Evolutionary conservation across 192 early-diverging fungal species (phyloP).

Genomic region (Glomus cerebriforme): DNA sequence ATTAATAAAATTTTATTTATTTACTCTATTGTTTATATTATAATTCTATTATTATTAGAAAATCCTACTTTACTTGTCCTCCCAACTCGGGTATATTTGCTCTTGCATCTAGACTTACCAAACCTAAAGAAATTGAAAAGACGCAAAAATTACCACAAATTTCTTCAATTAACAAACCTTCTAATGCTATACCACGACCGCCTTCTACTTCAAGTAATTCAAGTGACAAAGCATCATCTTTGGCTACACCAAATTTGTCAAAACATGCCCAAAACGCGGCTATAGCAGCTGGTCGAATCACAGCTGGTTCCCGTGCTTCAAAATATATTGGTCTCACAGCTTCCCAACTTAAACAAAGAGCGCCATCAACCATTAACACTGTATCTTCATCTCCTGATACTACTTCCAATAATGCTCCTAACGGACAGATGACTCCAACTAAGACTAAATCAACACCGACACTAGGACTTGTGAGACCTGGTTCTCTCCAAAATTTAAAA

Average conservation of each 20-base stretch:
- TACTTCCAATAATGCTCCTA: not conserved
- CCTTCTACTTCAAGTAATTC: conserved; percentile 27
- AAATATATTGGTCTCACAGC: conserved; percentile 61
- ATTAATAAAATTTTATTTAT: not conserved
- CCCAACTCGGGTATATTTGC: conserved; percentile 73
- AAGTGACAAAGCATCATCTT: conserved; percentile 1
- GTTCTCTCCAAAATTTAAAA: not conserved
- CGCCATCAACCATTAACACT: conserved; percentile 22
- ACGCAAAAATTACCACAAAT: conserved; percentile 29
- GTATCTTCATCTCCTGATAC: not conserved
- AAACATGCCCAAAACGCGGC: conserved; percentile 45
- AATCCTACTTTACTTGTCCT: conserved; percentile 71
- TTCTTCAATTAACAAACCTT: not conserved
- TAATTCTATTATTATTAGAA: conserved; percentile 40
- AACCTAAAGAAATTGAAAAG: conserved; percentile 34
- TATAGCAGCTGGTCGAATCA: conserved; percentile 49
- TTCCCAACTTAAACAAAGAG: conserved; percentile 50
- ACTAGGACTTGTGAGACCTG: not conserved
- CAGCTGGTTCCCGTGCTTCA: conserved; percentile 58
- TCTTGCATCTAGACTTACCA: conserved; percentile 60
- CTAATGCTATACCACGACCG: conserved; percentile 28
- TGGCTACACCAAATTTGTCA: conserved; percentile 27
- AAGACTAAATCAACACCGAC: not conserved
- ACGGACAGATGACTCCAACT: not conserved
- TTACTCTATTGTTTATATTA: not conserved